Conservation (phyloP, 345 rosid genomes). For the Populus alba region DNA sequence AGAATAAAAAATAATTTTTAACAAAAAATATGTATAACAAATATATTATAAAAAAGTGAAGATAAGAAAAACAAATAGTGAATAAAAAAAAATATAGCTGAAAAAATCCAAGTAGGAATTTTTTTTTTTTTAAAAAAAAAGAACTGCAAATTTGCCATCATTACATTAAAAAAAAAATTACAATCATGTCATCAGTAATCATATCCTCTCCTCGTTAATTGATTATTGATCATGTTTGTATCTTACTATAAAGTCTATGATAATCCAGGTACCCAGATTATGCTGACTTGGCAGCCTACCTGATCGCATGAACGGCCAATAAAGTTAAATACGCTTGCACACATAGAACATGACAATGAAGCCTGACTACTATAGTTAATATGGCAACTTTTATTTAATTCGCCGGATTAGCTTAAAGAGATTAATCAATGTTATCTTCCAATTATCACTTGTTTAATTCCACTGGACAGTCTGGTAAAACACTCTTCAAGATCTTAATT, state of each 20-base stretch:
- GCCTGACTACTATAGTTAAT: background rate
- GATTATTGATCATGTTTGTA: too few relatives aligned
- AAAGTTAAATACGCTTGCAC: background rate
- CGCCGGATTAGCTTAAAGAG: background rate
- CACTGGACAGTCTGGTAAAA: background rate
- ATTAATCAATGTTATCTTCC: constrained; percentile 6
- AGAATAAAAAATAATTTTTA: too few relatives aligned
- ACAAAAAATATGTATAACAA: too few relatives aligned
- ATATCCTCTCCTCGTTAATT: too few relatives aligned
- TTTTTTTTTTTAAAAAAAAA: too few relatives aligned
- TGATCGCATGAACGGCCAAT: background rate
- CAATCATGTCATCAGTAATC: too few relatives aligned
- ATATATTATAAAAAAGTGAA: too few relatives aligned
- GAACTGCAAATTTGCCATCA: too few relatives aligned
- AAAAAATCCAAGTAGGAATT: too few relatives aligned
- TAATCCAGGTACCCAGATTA: background rate
- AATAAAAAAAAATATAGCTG: too few relatives aligned
- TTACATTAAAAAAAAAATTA: too few relatives aligned
- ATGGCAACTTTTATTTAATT: background rate
- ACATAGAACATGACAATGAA: background rate
- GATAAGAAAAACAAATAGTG: too few relatives aligned
- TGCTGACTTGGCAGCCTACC: background rate
- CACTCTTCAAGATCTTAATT: background rate
- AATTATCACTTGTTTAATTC: background rate
- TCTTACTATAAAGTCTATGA: background rate